phyloP scores from a whole-genome alignment of 495 filamentous ascomycete species.

The Tuber aestivum region DNA sequence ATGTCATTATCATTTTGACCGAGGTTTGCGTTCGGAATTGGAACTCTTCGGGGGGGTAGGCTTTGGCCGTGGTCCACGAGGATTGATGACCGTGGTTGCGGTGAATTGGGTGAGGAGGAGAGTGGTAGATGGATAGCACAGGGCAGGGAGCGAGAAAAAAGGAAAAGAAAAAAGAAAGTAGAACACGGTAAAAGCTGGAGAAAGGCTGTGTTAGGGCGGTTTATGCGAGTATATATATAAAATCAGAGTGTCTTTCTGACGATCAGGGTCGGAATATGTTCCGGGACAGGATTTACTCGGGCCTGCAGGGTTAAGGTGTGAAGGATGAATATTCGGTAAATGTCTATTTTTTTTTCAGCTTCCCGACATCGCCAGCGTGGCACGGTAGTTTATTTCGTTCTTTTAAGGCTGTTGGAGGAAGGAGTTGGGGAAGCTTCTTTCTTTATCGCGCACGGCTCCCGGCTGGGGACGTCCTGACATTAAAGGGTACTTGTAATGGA shows the following conservation, averaged over 20 bases:
- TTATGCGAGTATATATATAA: too few species aligned
- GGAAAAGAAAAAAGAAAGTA: neutral
- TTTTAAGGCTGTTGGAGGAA: neutral
- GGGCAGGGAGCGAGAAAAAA: neutral
- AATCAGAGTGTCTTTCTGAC: neutral
- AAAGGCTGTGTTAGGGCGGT: neutral
- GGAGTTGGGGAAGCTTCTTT: neutral
- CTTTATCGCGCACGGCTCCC: slow-evolving; percentile 1
- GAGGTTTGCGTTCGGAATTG: neutral
- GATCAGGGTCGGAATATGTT: neutral
- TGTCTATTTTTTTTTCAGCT: neutral
- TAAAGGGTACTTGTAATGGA: neutral
- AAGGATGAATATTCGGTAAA: neutral
- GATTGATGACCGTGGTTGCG: neutral
- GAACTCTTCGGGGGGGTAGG: neutral
- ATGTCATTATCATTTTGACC: slow-evolving; percentile 29
- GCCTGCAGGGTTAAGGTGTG: neutral
- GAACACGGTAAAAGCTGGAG: neutral
- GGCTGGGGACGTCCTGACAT: neutral
- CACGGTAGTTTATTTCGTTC: neutral
- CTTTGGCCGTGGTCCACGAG: neutral
- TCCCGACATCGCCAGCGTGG: neutral
- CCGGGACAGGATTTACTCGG: neutral
- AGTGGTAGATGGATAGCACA: neutral
- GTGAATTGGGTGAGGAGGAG: neutral